Percentiles rank a stretch among this genome's conserved stretches.
phyloP scores from a whole-genome alignment of 768 basidiomycete species.

The Pleurotus pulmonarius region DNA sequence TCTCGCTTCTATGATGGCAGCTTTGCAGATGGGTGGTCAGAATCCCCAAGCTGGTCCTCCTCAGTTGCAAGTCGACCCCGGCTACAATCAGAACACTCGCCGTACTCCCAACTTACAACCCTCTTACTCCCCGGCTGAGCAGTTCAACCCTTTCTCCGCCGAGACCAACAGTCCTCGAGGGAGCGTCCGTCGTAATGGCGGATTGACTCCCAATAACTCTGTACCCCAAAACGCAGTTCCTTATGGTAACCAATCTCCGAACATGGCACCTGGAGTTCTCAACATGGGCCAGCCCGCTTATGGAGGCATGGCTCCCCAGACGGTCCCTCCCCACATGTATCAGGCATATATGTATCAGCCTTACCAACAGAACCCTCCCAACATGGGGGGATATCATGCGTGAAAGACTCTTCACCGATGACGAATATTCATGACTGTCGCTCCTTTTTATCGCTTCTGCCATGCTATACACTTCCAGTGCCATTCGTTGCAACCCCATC shows the following conservation, averaged over 20 bases:
- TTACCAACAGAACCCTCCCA: slow-evolving; percentile 74
- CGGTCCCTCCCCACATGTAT: slow-evolving; percentile 66
- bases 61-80: slow-evolving; percentile 68
- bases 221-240: slow-evolving; percentile 27
- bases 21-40: slow-evolving; percentile 86
- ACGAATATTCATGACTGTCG: slow-evolving; percentile 44
- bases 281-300: slow-evolving; percentile 69
- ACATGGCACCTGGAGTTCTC: slow-evolving; percentile 54
- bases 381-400: slow-evolving; percentile 75
- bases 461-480: slow-evolving; percentile 28
- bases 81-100: slow-evolving; percentile 41
- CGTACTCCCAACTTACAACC: slow-evolving; percentile 30
- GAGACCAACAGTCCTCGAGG: slow-evolving; percentile 47
- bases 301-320: slow-evolving; percentile 52
- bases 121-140: slow-evolving; percentile 40
- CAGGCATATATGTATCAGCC: slow-evolving; percentile 83
- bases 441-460: slow-evolving; percentile 26
- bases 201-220: slow-evolving; percentile 45
- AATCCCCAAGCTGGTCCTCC: slow-evolving; percentile 78
- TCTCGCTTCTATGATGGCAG: slow-evolving; percentile 90
- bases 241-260: slow-evolving; percentile 62
- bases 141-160: slow-evolving; percentile 47
- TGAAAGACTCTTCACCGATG: slow-evolving; percentile 30
- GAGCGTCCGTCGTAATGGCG: slow-evolving; percentile 40
- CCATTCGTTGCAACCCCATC: slow-evolving; percentile 25